A percentile compares a stretch with the other conserved stretches of the same genome.
Evolutionary conservation across 1,139 yeast genomes (phyloP).

Genomic region (Yamadazyma dushanensis): DNA sequence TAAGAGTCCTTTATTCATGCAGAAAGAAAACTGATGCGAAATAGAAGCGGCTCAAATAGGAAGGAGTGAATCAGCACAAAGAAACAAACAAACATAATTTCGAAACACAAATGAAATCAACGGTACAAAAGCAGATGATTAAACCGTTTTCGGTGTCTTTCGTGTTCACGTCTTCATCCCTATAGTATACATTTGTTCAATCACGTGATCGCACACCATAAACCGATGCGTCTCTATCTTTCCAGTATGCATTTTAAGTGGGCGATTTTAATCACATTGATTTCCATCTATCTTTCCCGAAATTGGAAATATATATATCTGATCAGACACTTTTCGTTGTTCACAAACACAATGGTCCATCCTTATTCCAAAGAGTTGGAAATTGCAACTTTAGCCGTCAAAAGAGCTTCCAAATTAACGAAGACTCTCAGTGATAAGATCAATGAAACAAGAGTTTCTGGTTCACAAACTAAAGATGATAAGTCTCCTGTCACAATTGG

Average conservation of each 20-base stretch:
- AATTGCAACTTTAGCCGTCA: constrained; percentile 87
- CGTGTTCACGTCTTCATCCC: too few relatives aligned
- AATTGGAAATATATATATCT: not conserved
- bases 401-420: constrained; percentile 79
- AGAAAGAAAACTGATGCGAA: too few relatives aligned
- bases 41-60: too few relatives aligned
- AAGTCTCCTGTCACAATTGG: constrained; percentile 96
- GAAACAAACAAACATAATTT: too few relatives aligned
- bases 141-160: too few relatives aligned
- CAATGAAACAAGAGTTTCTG: constrained; percentile 52
- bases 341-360: constrained; percentile 1
- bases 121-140: not conserved
- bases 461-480: constrained; percentile 79
- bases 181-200: too few relatives aligned
- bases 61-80: too few relatives aligned
- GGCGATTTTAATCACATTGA: constrained; percentile 1
- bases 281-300: constrained; percentile 1
- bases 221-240: not conserved
- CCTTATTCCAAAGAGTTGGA: constrained; percentile 55
- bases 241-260: constrained; percentile 4
- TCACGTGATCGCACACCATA: constrained; percentile 6
- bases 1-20: constrained; percentile 31
- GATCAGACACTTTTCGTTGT: too few relatives aligned
- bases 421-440: constrained; percentile 70
- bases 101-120: not conserved